These are phyloP conservation scores for Cunninghamia lanceolata DNA, from an alignment of 75 land plant species.

Conservation along the genomic window DNA sequence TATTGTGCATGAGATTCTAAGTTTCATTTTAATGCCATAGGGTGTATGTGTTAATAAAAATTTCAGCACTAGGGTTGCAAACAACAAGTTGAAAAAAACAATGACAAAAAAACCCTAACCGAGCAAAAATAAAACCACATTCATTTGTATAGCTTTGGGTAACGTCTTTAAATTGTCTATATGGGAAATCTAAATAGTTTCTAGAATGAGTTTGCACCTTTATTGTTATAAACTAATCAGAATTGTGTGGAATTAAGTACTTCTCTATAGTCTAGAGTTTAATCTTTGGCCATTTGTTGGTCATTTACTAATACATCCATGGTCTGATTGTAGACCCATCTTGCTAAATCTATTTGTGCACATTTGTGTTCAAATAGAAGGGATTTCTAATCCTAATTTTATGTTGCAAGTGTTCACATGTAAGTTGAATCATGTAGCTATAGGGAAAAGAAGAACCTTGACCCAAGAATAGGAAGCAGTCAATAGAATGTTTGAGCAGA, in stretches of 20 bases:
- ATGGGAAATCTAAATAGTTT: background rate
- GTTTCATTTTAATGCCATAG: too few species aligned
- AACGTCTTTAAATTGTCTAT: background rate
- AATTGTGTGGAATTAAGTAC: too few species aligned
- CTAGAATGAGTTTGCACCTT: background rate
- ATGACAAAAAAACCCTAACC: too few species aligned
- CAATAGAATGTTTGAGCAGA: too few species aligned
- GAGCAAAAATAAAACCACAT: too few species aligned
- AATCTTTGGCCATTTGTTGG: too few species aligned
- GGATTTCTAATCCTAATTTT: background rate
- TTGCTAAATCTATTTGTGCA: background rate
- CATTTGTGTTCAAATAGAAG: background rate
- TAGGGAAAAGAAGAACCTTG: background rate
- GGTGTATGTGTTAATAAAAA: too few species aligned
- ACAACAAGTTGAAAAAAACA: too few species aligned
- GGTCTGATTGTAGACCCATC: background rate
- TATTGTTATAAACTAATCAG: background rate
- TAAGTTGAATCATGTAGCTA: background rate
- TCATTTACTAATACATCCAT: background rate
- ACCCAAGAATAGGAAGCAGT: too few species aligned
- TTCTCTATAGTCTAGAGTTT: background rate
- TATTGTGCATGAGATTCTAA: too few species aligned
- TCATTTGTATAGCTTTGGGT: background rate
- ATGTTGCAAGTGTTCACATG: background rate
- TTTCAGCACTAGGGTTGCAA: too few species aligned